These are phyloP conservation scores for Mangifera indica DNA, from an alignment of 345 rosid genomes.

Conservation along the genomic window DNA sequence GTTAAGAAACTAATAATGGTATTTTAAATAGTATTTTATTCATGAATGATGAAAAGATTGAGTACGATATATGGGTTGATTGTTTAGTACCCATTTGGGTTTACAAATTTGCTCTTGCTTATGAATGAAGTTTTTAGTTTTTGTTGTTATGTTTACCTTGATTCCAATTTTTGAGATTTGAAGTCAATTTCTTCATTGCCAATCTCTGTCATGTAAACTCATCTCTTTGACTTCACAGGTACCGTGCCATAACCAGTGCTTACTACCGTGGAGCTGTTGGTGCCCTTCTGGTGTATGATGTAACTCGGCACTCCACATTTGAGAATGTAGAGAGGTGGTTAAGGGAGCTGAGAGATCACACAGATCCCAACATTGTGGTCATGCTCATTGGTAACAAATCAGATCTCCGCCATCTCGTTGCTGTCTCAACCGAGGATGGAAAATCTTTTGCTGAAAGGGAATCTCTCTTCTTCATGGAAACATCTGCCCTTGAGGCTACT, in stretches of 20 bases:
- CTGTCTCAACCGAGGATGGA: slow-evolving; percentile 81
- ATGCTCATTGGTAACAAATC: slow-evolving; percentile 91
- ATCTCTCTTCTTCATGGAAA: slow-evolving; percentile 90
- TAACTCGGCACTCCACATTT: slow-evolving; percentile 84
- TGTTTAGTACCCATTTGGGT: background rate
- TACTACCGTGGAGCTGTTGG: slow-evolving; percentile 95
- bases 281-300: slow-evolving; percentile 83
- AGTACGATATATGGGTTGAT: background rate
- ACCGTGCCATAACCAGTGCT: slow-evolving; percentile 95
- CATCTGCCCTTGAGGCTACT: slow-evolving; percentile 84
- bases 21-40: background rate
- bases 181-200: background rate
- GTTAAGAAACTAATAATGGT: background rate
- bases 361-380: slow-evolving; percentile 89
- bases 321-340: slow-evolving; percentile 94
- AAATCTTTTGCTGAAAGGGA: slow-evolving; percentile 79
- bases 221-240: slow-evolving; percentile 39
- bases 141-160: background rate
- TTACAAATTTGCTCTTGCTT: background rate
- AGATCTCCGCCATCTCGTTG: slow-evolving; percentile 90
- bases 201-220: background rate
- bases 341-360: slow-evolving; percentile 87
- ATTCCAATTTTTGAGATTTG: background rate
- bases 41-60: background rate
- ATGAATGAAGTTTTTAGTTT: background rate